Evolutionary conservation across 352 stramenopile species (phyloP).

Genomic region (Pythium grandisporangium): DNA sequence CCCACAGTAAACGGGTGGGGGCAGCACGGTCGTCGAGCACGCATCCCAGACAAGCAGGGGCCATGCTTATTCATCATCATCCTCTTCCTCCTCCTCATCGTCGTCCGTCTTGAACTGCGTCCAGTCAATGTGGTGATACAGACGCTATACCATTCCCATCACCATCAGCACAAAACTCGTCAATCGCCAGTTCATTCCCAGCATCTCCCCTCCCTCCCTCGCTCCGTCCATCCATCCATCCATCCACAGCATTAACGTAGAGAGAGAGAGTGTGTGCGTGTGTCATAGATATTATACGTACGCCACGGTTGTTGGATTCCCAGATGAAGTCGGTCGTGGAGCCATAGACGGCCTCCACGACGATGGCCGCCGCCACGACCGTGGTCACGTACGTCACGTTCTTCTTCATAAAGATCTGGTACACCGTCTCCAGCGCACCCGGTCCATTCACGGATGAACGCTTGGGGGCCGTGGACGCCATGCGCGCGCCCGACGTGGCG

Average conservation of each 20-base stretch:
- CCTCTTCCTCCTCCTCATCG: slow-evolving; percentile 74
- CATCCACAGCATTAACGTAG: not conserved
- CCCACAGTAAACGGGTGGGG: no score
- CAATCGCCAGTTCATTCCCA: no score
- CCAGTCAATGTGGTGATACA: slow-evolving; percentile 88
- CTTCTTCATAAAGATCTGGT: slow-evolving; percentile 79
- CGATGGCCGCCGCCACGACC: slow-evolving; percentile 54
- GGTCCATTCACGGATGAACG: slow-evolving; percentile 71
- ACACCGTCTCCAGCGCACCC: slow-evolving; percentile 45
- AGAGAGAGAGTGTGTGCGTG: no score
- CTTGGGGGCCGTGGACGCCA: slow-evolving; percentile 62
- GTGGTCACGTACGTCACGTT: slow-evolving; percentile 76
- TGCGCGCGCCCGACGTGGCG: slow-evolving; percentile 24
- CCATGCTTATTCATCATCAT: slow-evolving; percentile 51
- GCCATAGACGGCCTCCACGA: slow-evolving; percentile 71
- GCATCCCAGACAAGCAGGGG: no score
- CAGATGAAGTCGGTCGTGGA: slow-evolving; percentile 64
- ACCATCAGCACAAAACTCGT: not conserved
- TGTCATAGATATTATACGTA: no score
- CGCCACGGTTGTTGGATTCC: slow-evolving; percentile 75
- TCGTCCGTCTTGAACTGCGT: slow-evolving; percentile 72
- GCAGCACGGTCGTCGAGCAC: no score
- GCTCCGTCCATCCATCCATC: not conserved
- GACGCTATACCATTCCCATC: slow-evolving; percentile 23
- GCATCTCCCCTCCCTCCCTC: no score